A percentile compares a stretch with the other conserved stretches of the same genome.
phyloP scores from a whole-genome alignment of 371 early-diverging fungal species.

The Mucor lusitanicus region DNA sequence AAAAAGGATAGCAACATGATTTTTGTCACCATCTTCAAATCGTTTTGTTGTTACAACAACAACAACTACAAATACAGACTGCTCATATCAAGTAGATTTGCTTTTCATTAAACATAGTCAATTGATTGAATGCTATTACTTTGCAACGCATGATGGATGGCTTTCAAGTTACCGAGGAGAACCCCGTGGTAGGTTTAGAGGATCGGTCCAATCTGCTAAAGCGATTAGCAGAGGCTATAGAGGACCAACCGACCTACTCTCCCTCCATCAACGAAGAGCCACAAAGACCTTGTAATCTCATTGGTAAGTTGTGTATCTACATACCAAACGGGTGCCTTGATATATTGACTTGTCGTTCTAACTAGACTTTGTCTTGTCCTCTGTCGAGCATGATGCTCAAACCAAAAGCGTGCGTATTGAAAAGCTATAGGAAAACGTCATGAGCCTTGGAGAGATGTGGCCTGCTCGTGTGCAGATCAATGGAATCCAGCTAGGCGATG shows the following conservation, averaged over 20 bases:
- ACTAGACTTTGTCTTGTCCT: constrained; percentile 50
- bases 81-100: neutral
- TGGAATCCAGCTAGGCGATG: constrained; percentile 85
- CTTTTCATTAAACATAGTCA: constrained; percentile 35
- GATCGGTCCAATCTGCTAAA: constrained; percentile 77
- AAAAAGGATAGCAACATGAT: too few species aligned
- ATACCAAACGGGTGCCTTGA: neutral
- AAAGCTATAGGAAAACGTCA: constrained; percentile 75
- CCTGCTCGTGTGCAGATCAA: constrained; percentile 68
- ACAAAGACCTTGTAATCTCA: constrained; percentile 81
- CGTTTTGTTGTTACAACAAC: neutral
- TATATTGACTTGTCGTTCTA: neutral
- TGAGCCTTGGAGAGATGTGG: constrained; percentile 56
- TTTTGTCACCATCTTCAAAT: neutral
- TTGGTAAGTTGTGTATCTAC: constrained; percentile 48
- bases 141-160: constrained; percentile 64
- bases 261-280: constrained; percentile 31
- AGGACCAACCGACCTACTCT: constrained; percentile 64
- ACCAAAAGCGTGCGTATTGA: constrained; percentile 22
- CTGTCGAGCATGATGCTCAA: constrained; percentile 4
- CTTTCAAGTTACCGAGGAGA: constrained; percentile 79
- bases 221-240: constrained; percentile 65
- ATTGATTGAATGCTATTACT: constrained; percentile 58
- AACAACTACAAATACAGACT: constrained; percentile 11
- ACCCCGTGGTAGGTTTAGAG: constrained; percentile 83